A percentile compares a stretch with the other conserved stretches of the same genome.
phyloP scores from a whole-genome alignment of 2,329 filamentous ascomycete species.

The Cordyceps militaris region DNA sequence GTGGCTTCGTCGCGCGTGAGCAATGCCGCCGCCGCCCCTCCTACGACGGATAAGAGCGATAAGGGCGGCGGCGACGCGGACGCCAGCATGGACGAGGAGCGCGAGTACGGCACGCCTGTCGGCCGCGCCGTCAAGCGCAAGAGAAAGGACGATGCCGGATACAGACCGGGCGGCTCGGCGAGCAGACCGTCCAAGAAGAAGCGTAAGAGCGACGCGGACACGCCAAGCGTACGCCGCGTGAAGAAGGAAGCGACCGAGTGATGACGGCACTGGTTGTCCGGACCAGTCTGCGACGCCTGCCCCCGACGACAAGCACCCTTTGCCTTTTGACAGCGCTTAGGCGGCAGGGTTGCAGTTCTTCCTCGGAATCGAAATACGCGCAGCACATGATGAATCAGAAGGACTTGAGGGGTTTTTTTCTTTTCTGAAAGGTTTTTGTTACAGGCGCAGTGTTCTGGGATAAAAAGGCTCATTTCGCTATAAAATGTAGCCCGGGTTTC shows the following conservation, averaged over 20 bases:
- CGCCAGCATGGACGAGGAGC: slow-evolving; percentile 35
- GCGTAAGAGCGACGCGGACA: slow-evolving; percentile 46
- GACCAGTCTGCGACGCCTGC: not conserved
- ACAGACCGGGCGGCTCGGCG: slow-evolving; percentile 50
- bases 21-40: slow-evolving; percentile 20
- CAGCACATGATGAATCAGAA: not conserved
- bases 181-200: slow-evolving; percentile 50
- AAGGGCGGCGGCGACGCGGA: slow-evolving; percentile 26
- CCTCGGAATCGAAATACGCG: not conserved
- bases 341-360: not conserved
- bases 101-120: slow-evolving; percentile 27
- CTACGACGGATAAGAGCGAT: slow-evolving; percentile 19
- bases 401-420: not conserved
- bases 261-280: not conserved
- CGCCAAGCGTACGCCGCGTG: slow-evolving; percentile 27
- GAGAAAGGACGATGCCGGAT: slow-evolving; percentile 53
- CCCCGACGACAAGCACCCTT: not conserved
- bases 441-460: not conserved
- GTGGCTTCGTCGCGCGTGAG: slow-evolving; percentile 20
- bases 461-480: not conserved
- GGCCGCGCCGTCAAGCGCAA: slow-evolving; percentile 42
- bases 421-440: not conserved
- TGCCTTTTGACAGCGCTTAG: not conserved
- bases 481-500: not conserved
- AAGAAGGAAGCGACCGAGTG: slow-evolving; percentile 26